A percentile compares a stretch with the other conserved stretches of the same genome.
These are phyloP conservation scores for Sugiyamaella neomexicana DNA, from an alignment of 1,139 yeast genomes.

Conservation along the genomic window DNA sequence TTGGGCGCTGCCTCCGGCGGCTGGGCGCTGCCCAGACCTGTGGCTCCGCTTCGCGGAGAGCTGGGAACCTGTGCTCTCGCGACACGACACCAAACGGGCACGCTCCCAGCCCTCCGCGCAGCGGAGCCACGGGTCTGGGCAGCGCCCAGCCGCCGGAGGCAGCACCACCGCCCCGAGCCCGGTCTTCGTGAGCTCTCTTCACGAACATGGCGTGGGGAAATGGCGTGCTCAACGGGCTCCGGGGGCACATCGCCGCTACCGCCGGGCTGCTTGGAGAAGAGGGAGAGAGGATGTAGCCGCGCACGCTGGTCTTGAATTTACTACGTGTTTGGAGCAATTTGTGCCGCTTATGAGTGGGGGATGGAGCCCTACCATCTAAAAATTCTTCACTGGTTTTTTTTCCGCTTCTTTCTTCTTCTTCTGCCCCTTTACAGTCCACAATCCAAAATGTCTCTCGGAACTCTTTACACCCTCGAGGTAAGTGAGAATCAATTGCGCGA, in stretches of 20 bases:
- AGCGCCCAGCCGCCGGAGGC: constrained; percentile 14
- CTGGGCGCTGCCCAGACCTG: constrained; percentile 5
- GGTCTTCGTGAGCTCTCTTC: too few species aligned
- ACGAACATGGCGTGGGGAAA: too few species aligned
- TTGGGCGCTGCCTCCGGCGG: constrained; percentile 5
- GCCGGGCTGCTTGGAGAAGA: too few species aligned
- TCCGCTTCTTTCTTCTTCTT: constrained; percentile 1
- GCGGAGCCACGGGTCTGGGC: neutral
- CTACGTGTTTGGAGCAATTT: too few species aligned
- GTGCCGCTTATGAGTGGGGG: constrained; percentile 1
- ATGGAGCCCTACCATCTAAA: constrained; percentile 9
- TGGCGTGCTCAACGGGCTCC: too few species aligned
- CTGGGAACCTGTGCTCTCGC: neutral
- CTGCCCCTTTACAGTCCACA: constrained; percentile 6
- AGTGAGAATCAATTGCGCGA: constrained; percentile 15
- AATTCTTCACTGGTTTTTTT: constrained; percentile 3
- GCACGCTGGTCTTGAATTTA: too few species aligned
- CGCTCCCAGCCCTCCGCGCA: neutral
- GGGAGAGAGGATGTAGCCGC: too few species aligned
- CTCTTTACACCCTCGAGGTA: constrained; percentile 35
- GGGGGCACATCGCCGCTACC: too few species aligned
- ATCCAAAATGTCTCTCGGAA: constrained; percentile 38
- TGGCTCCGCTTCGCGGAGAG: neutral
- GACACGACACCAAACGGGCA: neutral
- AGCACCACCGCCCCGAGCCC: neutral